These are phyloP conservation scores for Physocladia obscura DNA, from an alignment of 192 early-diverging fungal genomes.

Conservation along the genomic window DNA sequence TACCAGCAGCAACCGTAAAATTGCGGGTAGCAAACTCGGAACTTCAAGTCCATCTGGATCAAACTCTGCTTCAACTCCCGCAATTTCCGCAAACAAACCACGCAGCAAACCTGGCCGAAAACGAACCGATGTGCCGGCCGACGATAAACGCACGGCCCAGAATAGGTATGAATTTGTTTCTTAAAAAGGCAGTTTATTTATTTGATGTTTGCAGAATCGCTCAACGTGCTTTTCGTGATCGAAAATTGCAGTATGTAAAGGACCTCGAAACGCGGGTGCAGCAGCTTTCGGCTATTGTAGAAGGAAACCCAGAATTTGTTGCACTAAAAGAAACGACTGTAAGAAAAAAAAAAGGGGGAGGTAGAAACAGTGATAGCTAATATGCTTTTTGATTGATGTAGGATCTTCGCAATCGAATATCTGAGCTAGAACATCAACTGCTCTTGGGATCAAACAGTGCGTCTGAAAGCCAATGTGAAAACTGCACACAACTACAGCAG, in stretches of 20 bases:
- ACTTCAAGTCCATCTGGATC: no score
- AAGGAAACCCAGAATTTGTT: conserved; percentile 4
- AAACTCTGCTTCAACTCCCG: no score
- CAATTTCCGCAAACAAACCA: not conserved
- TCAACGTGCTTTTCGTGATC: conserved; percentile 13
- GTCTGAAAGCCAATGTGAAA: not conserved
- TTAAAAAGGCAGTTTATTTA: not conserved
- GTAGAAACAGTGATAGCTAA: no score
- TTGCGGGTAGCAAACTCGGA: no score
- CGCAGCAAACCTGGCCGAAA: conserved; percentile 5
- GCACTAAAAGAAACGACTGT: not conserved
- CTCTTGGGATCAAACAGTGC: not conserved
- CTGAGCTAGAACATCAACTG: not conserved
- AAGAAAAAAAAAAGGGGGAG: not conserved
- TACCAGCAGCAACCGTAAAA: no score
- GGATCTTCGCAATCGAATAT: not conserved
- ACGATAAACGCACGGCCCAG: conserved; percentile 11
- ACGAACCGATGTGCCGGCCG: not conserved
- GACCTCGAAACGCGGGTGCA: conserved; percentile 12
- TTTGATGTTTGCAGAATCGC: conserved; percentile 3
- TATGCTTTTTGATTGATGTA: not conserved
- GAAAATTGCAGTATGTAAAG: conserved; percentile 17
- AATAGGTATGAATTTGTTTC: not conserved
- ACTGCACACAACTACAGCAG: not conserved
- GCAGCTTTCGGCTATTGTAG: not conserved